Evolutionary conservation across 306 rosid species (phyloP).

Genomic region (Rubus idaeus): DNA sequence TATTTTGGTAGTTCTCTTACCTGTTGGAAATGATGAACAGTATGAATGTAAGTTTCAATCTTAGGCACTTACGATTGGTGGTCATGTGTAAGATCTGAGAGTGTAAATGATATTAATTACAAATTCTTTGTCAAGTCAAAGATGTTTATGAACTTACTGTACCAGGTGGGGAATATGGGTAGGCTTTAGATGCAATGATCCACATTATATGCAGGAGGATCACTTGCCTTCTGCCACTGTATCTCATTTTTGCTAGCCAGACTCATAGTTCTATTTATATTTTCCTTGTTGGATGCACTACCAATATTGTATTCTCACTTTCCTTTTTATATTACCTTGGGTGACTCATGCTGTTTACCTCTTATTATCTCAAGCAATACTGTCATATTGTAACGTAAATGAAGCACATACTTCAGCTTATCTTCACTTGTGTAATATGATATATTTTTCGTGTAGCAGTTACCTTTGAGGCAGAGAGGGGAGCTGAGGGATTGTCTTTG

Average conservation of each 20-base stretch:
- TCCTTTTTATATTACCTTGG: constrained; percentile 1
- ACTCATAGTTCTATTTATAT: neutral
- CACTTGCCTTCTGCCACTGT: neutral
- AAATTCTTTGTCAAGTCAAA: constrained; percentile 3
- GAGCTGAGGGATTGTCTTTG: constrained; percentile 10
- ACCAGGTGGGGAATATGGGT: neutral
- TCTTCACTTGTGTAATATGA: neutral
- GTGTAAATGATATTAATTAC: neutral
- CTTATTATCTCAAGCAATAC: neutral
- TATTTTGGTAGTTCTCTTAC: neutral
- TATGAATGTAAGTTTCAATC: neutral
- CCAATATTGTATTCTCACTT: neutral
- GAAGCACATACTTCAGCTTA: neutral
- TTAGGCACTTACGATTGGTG: neutral
- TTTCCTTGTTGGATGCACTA: neutral
- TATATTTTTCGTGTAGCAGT: constrained; percentile 4
- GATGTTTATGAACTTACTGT: neutral
- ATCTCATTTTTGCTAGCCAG: neutral
- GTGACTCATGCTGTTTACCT: neutral
- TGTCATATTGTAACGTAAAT: neutral
- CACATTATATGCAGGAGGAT: neutral
- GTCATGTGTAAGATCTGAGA: neutral
- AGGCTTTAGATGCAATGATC: neutral
- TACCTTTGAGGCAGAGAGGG: constrained; percentile 17
- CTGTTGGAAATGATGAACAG: neutral